A percentile compares a stretch with the other conserved stretches of the same genome.
These are phyloP conservation scores for Flaveria bidentis DNA, from an alignment of 129 eudicot genomes.

Conservation along the genomic window DNA sequence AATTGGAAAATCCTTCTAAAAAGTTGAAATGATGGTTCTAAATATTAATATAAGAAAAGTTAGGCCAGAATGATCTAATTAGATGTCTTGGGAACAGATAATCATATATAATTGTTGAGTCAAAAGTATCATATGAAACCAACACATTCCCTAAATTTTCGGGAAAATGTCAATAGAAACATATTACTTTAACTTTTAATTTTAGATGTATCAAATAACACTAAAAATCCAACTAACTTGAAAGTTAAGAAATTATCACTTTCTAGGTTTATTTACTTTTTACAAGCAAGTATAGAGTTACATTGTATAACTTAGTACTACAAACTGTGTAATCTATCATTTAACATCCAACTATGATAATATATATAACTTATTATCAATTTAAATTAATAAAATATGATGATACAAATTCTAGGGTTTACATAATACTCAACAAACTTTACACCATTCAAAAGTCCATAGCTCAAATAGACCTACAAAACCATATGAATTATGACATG, in stretches of 20 bases:
- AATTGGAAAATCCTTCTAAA: neutral
- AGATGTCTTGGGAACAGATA: conserved; percentile 17
- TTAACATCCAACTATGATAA: no score
- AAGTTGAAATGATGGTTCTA: neutral
- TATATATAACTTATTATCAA: no score
- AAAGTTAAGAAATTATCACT: neutral
- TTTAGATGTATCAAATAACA: neutral
- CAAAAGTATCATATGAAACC: conserved; percentile 27
- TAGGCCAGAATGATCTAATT: neutral
- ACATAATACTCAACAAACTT: no score
- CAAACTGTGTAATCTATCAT: no score
- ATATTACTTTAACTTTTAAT: neutral
- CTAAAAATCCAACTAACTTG: neutral
- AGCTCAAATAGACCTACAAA: no score
- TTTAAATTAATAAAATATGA: no score
- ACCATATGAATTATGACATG: neutral
- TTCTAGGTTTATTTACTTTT: no score
- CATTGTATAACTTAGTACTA: no score
- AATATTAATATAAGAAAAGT: neutral
- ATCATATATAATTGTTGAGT: conserved; percentile 3
- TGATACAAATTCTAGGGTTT: no score
- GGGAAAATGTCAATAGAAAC: conserved; percentile 2
- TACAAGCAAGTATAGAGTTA: no score
- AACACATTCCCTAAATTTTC: conserved; percentile 24
- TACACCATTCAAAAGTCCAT: no score